Evolutionary conservation across 768 basidiomycete genomes (phyloP), one percentile per base, ranked within the genome.

Genomic region (Collybia nuda): DNA sequence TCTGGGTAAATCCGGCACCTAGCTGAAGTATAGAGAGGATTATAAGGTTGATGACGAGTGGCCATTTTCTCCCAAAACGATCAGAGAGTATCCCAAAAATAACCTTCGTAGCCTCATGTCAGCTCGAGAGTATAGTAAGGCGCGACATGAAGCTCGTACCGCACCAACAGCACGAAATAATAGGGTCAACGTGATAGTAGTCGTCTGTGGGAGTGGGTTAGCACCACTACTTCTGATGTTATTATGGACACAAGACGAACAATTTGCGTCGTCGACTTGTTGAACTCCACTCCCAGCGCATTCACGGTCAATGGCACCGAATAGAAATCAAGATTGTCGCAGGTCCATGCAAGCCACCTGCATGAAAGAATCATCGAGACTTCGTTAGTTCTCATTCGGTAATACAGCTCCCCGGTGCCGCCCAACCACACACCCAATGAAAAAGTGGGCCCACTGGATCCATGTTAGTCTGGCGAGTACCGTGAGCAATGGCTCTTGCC

Each of bases 41-140:
- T 21, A 92, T 40, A 17, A 95, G 75, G 64, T 93, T 94, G 54
- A 60, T 55, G 24, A 96, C 82, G 2, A 95, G 75, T 2, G 93
- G 93, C 93, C 93, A 98, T 76, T 95, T 96, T 23, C 95, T 81
- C 3, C 95, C 95, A 64, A 76, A 96, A 3, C 95, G 82, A 65
- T 97, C 95, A 1, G 88, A 89, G 17, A 87, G 59, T 37, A 93
- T 64, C 40, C 93, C 93, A 56, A 96, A 94, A 57, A 93, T 70
- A 44, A 93, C 59, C 74, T 76, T 50, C 24, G 9, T 12, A 7
- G 18, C 17, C 19, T 19, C 29, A 6, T 6, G 11, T 17, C 18
- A 19, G 29, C 5, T 11, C 52, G 37, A 57, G 32, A 35, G 48
- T 50, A 41, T 40, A 36, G 45, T 42, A 24, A 17, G 15, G 35